Base-by-base conservation (phyloP, 2,329 filamentous ascomycete genomes). In the Westerdykella ornata region DNA sequence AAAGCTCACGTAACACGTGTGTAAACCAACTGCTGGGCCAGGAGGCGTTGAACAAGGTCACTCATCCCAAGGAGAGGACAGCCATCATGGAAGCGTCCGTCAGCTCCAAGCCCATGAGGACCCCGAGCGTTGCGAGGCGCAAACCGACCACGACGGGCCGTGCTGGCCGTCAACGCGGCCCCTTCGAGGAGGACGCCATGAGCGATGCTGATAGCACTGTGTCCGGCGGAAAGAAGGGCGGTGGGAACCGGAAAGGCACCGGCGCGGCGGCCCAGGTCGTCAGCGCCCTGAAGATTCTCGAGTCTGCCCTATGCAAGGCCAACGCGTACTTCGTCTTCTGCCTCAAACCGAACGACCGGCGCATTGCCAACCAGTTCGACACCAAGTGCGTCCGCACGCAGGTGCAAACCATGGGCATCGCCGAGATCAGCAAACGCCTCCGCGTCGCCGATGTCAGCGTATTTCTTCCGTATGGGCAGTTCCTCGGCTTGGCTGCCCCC, bases 311-410 rank as follows among this genome's bases (percentile, higher is more conserved):
- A 34, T 78, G 83, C 3, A 86, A 88, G 58, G 85, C 88, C 9
- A 98, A 98, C 58, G 80, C 85, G 1, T 98, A 98, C 68, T 97
- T 96, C 55, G 79, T 98, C 34, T 96, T 98, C 68, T 98, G 92
- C 59, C 70, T 98, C 49, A 98, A 98, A 68, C 90, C 92, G 16
- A 98, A 98, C 54, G 92, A 98, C 63, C 80, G 92, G 39, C 82
- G 92, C 37, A 98, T 98, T 52, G 90, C 92, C 47, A 98, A 98
- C 54, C 92, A 98, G 60, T 98, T 97, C 56, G 92, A 98, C 66
- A 96, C 88, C 76, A 97, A 97, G 67, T 98, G 92, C 62, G 92
- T 98, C 16, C 82, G 92, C 3, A 86, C 85, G 9, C 92, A 98
- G 62, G 78, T 98, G 1, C 90, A 97, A 61, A 94, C 88, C 0